Conservation (phyloP, 1,284 basidiomycete genomes). For the Pseudozyma sp. region DNA sequence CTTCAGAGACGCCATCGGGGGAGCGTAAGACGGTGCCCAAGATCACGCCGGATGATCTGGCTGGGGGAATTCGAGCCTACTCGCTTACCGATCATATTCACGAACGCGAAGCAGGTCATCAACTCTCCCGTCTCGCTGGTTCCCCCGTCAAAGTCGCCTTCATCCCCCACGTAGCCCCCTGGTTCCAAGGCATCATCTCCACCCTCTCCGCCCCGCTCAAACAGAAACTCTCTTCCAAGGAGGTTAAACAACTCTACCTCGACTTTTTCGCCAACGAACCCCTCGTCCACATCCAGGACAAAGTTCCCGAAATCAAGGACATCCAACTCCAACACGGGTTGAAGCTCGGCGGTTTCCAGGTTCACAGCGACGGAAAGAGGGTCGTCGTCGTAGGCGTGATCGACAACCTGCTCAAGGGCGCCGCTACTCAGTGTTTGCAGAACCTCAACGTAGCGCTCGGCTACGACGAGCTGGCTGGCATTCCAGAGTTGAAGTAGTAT, state of each 20-base stretch:
- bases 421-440: slow-evolving; percentile 97
- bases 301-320: slow-evolving; percentile 82
- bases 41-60: slow-evolving; percentile 79
- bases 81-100: slow-evolving; percentile 96
- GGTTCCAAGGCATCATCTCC: slow-evolving; percentile 96
- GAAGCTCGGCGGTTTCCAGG: slow-evolving; percentile 91
- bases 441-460: slow-evolving; percentile 95
- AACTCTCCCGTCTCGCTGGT: slow-evolving; percentile 77
- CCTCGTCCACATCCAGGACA: slow-evolving; percentile 77
- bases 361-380: slow-evolving; percentile 85
- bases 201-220: slow-evolving; percentile 84
- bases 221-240: slow-evolving; percentile 75
- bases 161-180: slow-evolving; percentile 86
- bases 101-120: slow-evolving; percentile 89
- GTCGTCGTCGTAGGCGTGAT: slow-evolving; percentile 83
- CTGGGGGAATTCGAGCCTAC: slow-evolving; percentile 84
- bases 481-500: slow-evolving; percentile 70
- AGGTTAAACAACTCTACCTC: slow-evolving; percentile 81
- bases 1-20: slow-evolving; percentile 61
- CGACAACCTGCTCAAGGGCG: slow-evolving; percentile 96
- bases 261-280: slow-evolving; percentile 81
- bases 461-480: slow-evolving; percentile 88
- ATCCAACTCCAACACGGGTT: slow-evolving; percentile 87
- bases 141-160: slow-evolving; percentile 80
- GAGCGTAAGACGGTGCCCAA: slow-evolving; percentile 78